These are phyloP conservation scores for Naganishia onofrii DNA, from an alignment of 768 basidiomycete species.

Conservation along the genomic window DNA sequence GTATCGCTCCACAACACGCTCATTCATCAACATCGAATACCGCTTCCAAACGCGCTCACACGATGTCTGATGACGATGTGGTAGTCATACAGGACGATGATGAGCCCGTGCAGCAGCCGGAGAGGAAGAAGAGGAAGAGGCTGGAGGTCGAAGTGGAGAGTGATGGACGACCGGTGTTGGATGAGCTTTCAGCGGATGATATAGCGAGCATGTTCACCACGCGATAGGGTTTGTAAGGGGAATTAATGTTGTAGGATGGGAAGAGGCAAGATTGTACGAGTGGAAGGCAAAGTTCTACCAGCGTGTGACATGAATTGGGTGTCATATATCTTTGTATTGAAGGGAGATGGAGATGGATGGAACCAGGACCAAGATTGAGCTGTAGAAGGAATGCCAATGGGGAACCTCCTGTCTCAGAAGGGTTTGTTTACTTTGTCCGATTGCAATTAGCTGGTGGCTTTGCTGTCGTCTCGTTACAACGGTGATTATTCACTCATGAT, in stretches of 20 bases:
- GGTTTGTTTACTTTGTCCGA: constrained; percentile 15
- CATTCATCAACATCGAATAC: background rate
- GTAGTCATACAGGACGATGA: background rate
- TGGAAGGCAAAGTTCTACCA: too few relatives aligned
- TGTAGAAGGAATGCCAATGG: too few relatives aligned
- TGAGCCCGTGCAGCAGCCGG: too few relatives aligned
- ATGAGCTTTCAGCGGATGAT: background rate
- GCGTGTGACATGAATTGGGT: too few relatives aligned
- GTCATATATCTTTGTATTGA: too few relatives aligned
- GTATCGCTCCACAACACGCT: too few relatives aligned
- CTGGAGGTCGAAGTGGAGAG: too few relatives aligned
- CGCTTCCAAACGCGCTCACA: background rate
- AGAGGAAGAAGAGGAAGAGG: background rate
- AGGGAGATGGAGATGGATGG: too few relatives aligned
- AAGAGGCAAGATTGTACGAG: too few relatives aligned
- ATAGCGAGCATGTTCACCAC: background rate
- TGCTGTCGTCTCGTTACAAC: background rate
- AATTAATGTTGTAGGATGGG: too few relatives aligned
- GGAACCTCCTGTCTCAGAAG: background rate
- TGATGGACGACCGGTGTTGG: background rate
- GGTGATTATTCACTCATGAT: background rate
- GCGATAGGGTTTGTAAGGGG: background rate
- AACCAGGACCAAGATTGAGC: too few relatives aligned
- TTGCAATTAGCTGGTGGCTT: background rate
- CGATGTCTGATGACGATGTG: background rate